phyloP scores from a whole-genome alignment of 108 stramenopile species.

The Cyclostephanos tholiformis region DNA sequence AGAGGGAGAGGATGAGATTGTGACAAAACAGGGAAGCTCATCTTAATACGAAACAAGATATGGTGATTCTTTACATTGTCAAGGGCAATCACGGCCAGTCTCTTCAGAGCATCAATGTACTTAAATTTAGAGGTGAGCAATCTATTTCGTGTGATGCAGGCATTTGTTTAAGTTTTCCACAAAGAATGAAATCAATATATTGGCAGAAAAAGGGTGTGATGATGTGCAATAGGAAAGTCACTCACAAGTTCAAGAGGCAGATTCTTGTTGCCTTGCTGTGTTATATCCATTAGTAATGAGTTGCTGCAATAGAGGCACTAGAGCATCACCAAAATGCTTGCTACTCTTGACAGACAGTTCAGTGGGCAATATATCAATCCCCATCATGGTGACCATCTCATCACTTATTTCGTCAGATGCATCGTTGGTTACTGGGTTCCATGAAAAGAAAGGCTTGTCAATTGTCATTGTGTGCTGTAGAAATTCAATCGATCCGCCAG shows the following conservation, averaged over 20 bases:
- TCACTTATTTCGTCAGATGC: constrained; percentile 46
- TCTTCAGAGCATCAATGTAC: constrained; percentile 57
- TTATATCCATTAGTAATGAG: constrained; percentile 31
- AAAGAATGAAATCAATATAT: neutral
- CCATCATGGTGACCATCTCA: constrained; percentile 65
- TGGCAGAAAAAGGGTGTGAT: neutral
- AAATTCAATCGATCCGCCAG: constrained; percentile 75
- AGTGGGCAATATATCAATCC: constrained; percentile 84
- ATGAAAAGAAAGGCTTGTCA: constrained; percentile 75
- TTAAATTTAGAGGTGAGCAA: constrained; percentile 42
- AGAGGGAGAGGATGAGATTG: neutral
- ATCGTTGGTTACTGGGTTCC: constrained; percentile 60
- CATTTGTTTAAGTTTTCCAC: constrained; percentile 21
- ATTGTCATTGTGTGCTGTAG: constrained; percentile 73
- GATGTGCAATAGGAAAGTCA: neutral
- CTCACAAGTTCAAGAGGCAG: constrained; percentile 40
- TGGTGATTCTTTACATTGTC: constrained; percentile 25
- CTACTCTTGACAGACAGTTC: constrained; percentile 82
- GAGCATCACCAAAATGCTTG: constrained; percentile 81
- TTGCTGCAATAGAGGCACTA: constrained; percentile 57
- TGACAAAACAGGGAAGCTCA: constrained; percentile 6
- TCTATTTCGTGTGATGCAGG: constrained; percentile 56
- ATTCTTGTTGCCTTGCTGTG: constrained; percentile 12
- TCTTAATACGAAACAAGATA: constrained; percentile 33
- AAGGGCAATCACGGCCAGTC: constrained; percentile 9